Evolutionary conservation across 495 filamentous ascomycete genomes (phyloP), one percentile per base, ranked within the genome.

Genomic region (Neurospora sp.): DNA sequence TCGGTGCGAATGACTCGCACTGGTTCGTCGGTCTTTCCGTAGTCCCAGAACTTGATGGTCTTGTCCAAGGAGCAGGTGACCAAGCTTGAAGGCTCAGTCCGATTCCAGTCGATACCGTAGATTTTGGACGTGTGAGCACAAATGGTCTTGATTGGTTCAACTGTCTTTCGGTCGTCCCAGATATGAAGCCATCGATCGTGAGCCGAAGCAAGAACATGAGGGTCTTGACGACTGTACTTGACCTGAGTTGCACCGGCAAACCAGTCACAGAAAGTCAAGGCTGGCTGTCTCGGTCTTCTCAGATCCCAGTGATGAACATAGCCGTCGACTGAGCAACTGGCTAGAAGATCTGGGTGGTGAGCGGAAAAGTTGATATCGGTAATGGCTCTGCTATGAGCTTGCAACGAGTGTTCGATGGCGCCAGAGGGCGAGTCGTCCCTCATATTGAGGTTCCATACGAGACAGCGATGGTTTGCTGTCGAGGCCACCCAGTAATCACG

Each of bases 311-410:
- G 94, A 80, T 96, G 92, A 6, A 98, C 91, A 80, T 94, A 97
- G 48, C 93, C 96, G 82, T 98, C 95, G 27, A 98, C 92, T 7
- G 92, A 90, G 79, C 95, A 97, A 12, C 95, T 97, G 2, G 95
- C 93, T 20, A 98, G 86, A 41, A 93, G 85, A 75, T 97, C 94
- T 1, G 94, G 92, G 80, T 97, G 91, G 78, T 97, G 93, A 0
- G 95, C 94, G 0, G 92, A 96, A 80, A 97, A 98, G 79, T 98
- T 98, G 80, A 97, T 94, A 78, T 98, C 95, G 16, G 94, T 97
- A 71, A 98, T 98, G 72, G 94, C 94, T 69, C 95, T 87, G 1
- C 89, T 92, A 80, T 98, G 95, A 14, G 89, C 94, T 79, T 97
- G 93, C 44, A 98, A 86, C n/a, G 93, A 92, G 81, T 93, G 89